A percentile compares a stretch with the other conserved stretches of the same genome.
These are phyloP conservation scores for Scheffersomyces coipomensis DNA, from an alignment of 805 yeast species.

Conservation along the genomic window DNA sequence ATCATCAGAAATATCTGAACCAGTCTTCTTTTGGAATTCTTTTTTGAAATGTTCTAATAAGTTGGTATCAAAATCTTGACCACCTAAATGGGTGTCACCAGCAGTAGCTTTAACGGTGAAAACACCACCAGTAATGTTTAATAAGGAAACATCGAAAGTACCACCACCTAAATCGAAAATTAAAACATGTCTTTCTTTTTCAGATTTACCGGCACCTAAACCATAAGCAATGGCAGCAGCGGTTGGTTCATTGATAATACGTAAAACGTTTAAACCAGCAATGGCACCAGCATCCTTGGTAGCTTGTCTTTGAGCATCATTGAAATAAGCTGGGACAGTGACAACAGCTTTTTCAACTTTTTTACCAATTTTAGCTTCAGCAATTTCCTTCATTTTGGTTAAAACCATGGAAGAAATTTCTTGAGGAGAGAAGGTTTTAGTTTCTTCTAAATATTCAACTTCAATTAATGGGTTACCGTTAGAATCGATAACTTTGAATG, in stretches of 20 bases:
- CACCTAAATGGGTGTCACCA: slow-evolving; percentile 54
- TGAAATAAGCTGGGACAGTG: slow-evolving; percentile 51
- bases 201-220: slow-evolving; percentile 69
- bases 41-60: slow-evolving; percentile 47
- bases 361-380: slow-evolving; percentile 86
- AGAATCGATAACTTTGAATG: slow-evolving; percentile 44
- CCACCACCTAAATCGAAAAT: slow-evolving; percentile 98
- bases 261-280: slow-evolving; percentile 48
- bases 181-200: slow-evolving; percentile 65
- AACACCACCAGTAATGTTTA: slow-evolving; percentile 93
- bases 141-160: slow-evolving; percentile 92
- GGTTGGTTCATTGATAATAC: slow-evolving; percentile 59
- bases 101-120: slow-evolving; percentile 92
- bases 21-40: slow-evolving; percentile 48
- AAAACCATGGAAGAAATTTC: slow-evolving; percentile 50
- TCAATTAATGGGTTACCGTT: slow-evolving; percentile 47
- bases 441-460: slow-evolving; percentile 47
- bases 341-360: slow-evolving; percentile 58
- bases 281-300: slow-evolving; percentile 54
- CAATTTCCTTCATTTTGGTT: slow-evolving; percentile 62
- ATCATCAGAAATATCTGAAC: slow-evolving; percentile 44
- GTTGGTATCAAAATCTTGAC: slow-evolving; percentile 53
- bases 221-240: slow-evolving; percentile 98
- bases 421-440: slow-evolving; percentile 48
- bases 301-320: slow-evolving; percentile 52